phyloP scores from a whole-genome alignment of 345 rosid species.

The Punica granatum region DNA sequence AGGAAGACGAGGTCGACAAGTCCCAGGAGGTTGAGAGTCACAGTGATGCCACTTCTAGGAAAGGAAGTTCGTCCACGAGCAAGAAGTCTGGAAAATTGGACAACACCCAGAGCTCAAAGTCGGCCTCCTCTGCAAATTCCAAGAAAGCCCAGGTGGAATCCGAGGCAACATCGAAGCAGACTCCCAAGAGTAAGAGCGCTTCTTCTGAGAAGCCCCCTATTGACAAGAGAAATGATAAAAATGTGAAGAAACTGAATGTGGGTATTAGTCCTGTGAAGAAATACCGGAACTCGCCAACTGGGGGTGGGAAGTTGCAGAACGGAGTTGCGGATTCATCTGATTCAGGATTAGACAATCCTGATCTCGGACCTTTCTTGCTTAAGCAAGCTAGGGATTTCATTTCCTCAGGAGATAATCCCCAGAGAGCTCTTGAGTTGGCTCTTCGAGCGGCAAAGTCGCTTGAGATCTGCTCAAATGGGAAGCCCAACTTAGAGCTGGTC shows the following conservation, averaged over 20 bases:
- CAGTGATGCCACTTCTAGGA: slow-evolving; percentile 35
- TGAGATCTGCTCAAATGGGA: slow-evolving; percentile 54
- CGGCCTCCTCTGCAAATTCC: slow-evolving; percentile 29
- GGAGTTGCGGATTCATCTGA: slow-evolving; percentile 36
- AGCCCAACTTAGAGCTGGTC: slow-evolving; percentile 59
- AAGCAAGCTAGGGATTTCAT: slow-evolving; percentile 72
- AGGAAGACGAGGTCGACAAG: slow-evolving; percentile 44
- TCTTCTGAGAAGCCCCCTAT: slow-evolving; percentile 34
- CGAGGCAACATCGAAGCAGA: slow-evolving; percentile 27
- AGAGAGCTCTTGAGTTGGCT: slow-evolving; percentile 66
- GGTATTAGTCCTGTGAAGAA: slow-evolving; percentile 35
- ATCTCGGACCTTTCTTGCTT: slow-evolving; percentile 63
- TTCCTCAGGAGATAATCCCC: slow-evolving; percentile 59
- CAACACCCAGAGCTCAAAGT: slow-evolving; percentile 25
- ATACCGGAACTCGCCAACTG: slow-evolving; percentile 21
- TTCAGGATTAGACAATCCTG: slow-evolving; percentile 38
- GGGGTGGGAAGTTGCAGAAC: slow-evolving; percentile 34
- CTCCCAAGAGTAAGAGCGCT: slow-evolving; percentile 28
- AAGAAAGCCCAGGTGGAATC: slow-evolving; percentile 28
- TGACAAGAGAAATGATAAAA: slow-evolving; percentile 31
- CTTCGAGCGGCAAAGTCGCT: slow-evolving; percentile 64
- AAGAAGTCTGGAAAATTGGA: slow-evolving; percentile 42
- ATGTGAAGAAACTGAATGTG: slow-evolving; percentile 29
- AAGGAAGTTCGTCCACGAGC: slow-evolving; percentile 28
- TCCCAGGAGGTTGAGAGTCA: slow-evolving; percentile 29